Conservation (phyloP, 129 eudicot genomes). For the Saussurea involucrata region DNA sequence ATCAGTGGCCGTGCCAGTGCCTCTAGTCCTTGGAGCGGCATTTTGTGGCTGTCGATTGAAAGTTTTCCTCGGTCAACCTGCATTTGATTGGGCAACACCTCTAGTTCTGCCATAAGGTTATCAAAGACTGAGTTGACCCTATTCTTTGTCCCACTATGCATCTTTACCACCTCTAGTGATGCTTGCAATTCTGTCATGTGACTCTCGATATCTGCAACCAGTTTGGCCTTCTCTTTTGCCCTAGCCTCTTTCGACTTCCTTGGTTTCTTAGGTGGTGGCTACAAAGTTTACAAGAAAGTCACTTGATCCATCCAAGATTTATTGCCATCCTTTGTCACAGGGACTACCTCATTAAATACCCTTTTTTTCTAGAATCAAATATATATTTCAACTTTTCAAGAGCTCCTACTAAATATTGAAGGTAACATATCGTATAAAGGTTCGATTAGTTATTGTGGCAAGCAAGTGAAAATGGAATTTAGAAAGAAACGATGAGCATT, state of each 20-base stretch:
- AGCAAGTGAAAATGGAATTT: background rate
- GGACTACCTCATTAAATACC: background rate
- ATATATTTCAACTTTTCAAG: background rate
- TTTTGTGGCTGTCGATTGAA: too few species aligned
- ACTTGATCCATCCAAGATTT: background rate
- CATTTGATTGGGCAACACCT: background rate
- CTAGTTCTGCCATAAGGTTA: background rate
- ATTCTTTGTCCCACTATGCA: background rate
- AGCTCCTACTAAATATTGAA: background rate
- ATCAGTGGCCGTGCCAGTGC: background rate
- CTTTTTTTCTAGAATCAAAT: background rate
- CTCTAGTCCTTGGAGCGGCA: background rate
- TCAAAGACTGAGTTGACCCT: background rate
- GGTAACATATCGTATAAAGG: background rate
- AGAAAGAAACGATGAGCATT: background rate
- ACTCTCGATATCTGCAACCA: background rate
- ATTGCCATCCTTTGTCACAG: background rate
- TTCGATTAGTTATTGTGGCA: background rate
- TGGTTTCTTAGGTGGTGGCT: background rate
- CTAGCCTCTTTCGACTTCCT: background rate
- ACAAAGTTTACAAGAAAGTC: background rate
- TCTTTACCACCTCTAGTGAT: background rate
- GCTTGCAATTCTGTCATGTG: background rate
- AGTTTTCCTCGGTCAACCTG: background rate
- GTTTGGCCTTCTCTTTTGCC: background rate